A percentile compares a stretch with the other conserved stretches of the same genome.
Conservation (phyloP, 2,329 filamentous ascomycete genomes). For the Stachybotrys elegans region DNA sequence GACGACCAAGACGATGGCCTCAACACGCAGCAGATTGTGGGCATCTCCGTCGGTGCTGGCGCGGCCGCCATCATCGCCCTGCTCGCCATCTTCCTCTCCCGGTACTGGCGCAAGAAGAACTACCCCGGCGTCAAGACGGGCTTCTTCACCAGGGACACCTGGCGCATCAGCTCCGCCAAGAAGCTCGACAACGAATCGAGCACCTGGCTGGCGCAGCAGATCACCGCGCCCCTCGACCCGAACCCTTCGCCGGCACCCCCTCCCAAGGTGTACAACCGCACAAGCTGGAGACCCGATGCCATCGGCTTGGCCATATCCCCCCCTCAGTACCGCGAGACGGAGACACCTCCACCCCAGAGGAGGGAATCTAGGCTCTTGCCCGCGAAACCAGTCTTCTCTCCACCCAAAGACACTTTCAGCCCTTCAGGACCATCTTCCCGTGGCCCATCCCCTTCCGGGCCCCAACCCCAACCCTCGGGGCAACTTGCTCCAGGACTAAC, state of each 20-base stretch:
- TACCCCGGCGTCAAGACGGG: conserved; percentile 31
- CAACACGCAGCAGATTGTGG: conserved; percentile 45
- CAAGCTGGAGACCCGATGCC: conserved; percentile 27
- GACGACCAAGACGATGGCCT: conserved; percentile 11
- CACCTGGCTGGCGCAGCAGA: conserved; percentile 21
- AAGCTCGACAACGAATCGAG: conserved; percentile 14
- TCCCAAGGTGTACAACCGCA: conserved; percentile 18
- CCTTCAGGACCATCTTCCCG: not conserved
- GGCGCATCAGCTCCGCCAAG: conserved; percentile 25
- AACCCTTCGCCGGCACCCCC: conserved; percentile 14
- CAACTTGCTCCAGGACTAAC: not conserved
- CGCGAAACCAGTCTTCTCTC: conserved; percentile 37
- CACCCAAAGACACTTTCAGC: not conserved
- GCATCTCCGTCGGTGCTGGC: conserved; percentile 51
- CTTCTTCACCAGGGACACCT: conserved; percentile 34
- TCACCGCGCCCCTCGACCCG: conserved; percentile 14
- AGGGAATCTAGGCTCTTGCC: conserved; percentile 40
- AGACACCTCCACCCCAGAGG: conserved; percentile 19
- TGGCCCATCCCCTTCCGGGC: not conserved
- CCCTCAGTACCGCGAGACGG: conserved; percentile 14
- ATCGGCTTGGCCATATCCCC: conserved; percentile 43
- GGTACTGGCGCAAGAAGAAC: conserved; percentile 33
- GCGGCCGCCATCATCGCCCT: conserved; percentile 44
- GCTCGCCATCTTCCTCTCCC: conserved; percentile 39
- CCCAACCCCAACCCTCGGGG: too few species aligned